These are phyloP conservation scores for Ambrosiella xylebori DNA, from an alignment of 2,329 filamentous ascomycete species.

Conservation along the genomic window DNA sequence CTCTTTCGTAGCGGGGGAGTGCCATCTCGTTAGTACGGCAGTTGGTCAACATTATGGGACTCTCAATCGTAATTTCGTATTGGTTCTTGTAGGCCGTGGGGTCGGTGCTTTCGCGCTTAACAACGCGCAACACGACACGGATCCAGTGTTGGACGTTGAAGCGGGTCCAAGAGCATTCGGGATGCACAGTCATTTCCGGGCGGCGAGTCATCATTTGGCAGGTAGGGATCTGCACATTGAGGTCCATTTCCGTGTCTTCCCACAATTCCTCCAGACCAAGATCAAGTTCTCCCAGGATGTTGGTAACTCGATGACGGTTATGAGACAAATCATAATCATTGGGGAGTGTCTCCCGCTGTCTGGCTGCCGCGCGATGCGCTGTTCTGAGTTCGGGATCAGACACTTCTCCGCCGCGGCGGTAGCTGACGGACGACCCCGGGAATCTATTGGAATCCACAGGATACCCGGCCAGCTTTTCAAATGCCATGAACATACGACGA, in stretches of 20 bases:
- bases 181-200: constrained; percentile 49
- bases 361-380: constrained; percentile 35
- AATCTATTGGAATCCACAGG: constrained; percentile 53
- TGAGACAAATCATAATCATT: constrained; percentile 17
- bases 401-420: constrained; percentile 44
- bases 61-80: constrained; percentile 94
- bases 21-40: constrained; percentile 86
- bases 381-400: constrained; percentile 34
- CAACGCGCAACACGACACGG: constrained; percentile 63
- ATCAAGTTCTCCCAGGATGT: constrained; percentile 65
- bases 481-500: constrained; percentile 65
- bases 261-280: constrained; percentile 53
- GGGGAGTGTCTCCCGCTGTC: constrained; percentile 23
- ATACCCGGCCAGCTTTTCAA: constrained; percentile 75
- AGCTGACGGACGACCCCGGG: constrained; percentile 1
- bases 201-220: constrained; percentile 74
- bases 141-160: constrained; percentile 95
- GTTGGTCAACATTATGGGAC: constrained; percentile 81
- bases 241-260: constrained; percentile 85
- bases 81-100: constrained; percentile 57
- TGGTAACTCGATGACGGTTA: constrained; percentile 28
- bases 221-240: constrained; percentile 79
- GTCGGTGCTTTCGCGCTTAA: constrained; percentile 63
- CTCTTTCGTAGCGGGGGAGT: constrained; percentile 55
- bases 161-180: constrained; percentile 85